These are phyloP conservation scores for Fusarium veterinarium DNA, from an alignment of 2,329 filamentous ascomycete species.

Conservation along the genomic window DNA sequence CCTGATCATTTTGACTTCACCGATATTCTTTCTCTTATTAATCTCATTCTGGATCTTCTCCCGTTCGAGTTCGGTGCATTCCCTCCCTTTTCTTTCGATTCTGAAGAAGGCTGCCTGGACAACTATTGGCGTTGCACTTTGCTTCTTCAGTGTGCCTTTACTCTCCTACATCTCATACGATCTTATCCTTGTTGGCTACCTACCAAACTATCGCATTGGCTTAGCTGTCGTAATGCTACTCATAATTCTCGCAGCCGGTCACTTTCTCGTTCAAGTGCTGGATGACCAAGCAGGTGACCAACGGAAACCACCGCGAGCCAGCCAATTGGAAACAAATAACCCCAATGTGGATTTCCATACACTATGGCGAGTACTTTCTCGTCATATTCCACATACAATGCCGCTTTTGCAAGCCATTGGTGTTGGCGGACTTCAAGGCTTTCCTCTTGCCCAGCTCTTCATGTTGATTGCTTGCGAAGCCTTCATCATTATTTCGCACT, in stretches of 20 bases:
- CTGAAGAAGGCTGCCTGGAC: background rate
- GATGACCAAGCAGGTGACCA: background rate
- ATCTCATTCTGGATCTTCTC: background rate
- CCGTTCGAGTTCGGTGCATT: background rate
- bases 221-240: background rate
- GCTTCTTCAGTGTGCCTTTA: background rate
- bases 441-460: background rate
- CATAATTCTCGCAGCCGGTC: background rate
- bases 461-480: background rate
- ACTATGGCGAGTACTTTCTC: background rate
- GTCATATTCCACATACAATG: background rate
- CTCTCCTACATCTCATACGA: background rate
- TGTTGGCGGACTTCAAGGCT: background rate
- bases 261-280: background rate
- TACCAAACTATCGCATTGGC: background rate
- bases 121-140: background rate
- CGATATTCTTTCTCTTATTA: background rate
- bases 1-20: background rate
- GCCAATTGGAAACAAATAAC: accelerated
- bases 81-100: background rate
- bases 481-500: background rate
- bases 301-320: background rate
- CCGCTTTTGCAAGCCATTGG: background rate
- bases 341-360: background rate
- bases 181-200: background rate